Conservation (phyloP, 192 early-diverging fungal genomes). For the Linnemannia exigua region DNA sequence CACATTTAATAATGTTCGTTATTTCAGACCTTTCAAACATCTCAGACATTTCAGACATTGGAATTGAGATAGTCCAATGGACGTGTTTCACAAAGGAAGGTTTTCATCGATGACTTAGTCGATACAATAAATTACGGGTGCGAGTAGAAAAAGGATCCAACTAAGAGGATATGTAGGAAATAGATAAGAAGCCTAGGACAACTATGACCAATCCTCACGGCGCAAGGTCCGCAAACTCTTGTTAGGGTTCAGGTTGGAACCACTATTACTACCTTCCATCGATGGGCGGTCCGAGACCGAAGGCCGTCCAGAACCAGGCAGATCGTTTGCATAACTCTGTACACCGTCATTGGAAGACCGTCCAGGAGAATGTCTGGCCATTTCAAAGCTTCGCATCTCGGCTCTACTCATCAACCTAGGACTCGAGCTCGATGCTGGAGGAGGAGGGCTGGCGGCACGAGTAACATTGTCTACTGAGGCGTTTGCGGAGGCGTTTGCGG, state of each 20-base stretch:
- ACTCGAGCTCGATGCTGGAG: constrained; percentile 11
- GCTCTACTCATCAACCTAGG: constrained; percentile 20
- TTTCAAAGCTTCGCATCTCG: constrained; percentile 50
- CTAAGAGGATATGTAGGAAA: background rate
- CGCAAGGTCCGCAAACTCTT: constrained; percentile 44
- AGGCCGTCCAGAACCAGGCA: constrained; percentile 12
- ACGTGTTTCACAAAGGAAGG: no score
- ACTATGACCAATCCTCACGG: constrained; percentile 47
- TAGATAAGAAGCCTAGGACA: background rate
- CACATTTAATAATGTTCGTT: no score
- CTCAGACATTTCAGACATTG: no score
- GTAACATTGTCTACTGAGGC: background rate
- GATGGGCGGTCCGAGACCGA: constrained; percentile 35
- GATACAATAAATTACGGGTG: background rate
- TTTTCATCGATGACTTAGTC: no score
- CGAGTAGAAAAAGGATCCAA: background rate
- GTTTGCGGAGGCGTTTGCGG: background rate
- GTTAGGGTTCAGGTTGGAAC: constrained; percentile 22
- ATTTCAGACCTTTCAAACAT: no score
- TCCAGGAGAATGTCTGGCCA: constrained; percentile 32
- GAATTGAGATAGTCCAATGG: no score
- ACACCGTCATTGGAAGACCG: constrained; percentile 35
- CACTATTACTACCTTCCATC: constrained; percentile 17
- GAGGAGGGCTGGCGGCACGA: background rate
- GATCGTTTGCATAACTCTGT: constrained; percentile 45